phyloP scores from a whole-genome alignment of 176 grass and related monocot genomes.

The Juncus effusus region DNA sequence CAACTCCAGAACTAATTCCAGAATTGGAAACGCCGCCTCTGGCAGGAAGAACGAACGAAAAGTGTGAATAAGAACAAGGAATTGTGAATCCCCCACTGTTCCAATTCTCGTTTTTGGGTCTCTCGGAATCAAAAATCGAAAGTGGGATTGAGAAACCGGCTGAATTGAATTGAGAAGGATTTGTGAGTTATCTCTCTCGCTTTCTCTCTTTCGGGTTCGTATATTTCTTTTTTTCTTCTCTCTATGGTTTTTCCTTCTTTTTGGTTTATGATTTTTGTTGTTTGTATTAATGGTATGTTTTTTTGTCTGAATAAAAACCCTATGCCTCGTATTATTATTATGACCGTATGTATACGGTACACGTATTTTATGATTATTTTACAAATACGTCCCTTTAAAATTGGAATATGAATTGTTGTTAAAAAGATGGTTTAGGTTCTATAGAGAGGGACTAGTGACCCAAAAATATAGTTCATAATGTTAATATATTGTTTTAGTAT shows the following conservation, averaged over 20 bases:
- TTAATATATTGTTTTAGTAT: no score
- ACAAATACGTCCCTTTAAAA: no score
- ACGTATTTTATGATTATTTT: no score
- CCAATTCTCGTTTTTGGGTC: not conserved
- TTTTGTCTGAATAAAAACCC: slow-evolving; percentile 13
- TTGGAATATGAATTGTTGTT: no score
- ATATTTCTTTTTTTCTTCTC: slow-evolving; percentile 12
- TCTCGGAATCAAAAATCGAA: slow-evolving; percentile 18
- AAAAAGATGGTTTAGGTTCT: no score
- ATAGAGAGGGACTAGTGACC: no score
- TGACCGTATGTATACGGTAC: no score
- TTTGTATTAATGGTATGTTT: slow-evolving; percentile 13
- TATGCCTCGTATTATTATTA: not conserved
- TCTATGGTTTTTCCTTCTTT: slow-evolving; percentile 11
- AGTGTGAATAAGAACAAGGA: not conserved
- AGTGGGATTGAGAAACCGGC: slow-evolving; percentile 11
- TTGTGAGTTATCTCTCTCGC: slow-evolving; percentile 7
- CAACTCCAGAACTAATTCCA: slow-evolving; percentile 15
- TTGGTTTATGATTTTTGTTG: slow-evolving; percentile 2
- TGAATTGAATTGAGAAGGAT: slow-evolving; percentile 19
- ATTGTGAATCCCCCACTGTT: not conserved
- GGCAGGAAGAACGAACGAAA: not conserved
- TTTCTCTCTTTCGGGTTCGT: not conserved
- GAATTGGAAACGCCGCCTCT: slow-evolving; percentile 25
- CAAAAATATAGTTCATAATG: no score